phyloP scores from a whole-genome alignment of 495 filamentous ascomycete genomes.

The Xylaria curta region DNA sequence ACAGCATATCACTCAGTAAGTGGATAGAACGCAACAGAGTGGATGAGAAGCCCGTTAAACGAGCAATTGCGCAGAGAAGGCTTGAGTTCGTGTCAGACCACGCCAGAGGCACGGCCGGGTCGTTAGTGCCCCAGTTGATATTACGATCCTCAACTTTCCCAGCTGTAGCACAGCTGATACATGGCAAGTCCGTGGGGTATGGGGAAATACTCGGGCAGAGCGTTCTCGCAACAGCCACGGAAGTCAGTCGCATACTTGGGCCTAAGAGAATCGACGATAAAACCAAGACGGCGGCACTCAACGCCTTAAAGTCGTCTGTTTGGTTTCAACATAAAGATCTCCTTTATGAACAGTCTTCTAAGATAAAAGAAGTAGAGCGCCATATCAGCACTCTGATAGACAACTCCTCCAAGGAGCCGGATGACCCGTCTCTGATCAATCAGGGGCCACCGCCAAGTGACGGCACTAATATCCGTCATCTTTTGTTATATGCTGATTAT shows the following conservation, averaged over 20 bases:
- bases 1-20: background rate
- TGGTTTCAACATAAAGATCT: background rate
- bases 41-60: background rate
- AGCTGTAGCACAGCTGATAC: background rate
- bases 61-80: background rate
- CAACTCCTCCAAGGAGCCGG: background rate
- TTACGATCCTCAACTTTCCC: background rate
- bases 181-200: background rate
- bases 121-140: background rate
- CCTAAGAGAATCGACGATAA: background rate
- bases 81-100: background rate
- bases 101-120: background rate
- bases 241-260: background rate
- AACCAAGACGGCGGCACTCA: background rate
- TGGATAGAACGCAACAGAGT: background rate
- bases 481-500: background rate
- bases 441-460: background rate
- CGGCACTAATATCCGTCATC: background rate
- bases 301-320: background rate
- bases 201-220: background rate
- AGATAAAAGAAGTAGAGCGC: background rate
- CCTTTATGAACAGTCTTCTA: background rate
- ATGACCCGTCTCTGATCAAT: background rate
- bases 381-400: background rate
- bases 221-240: background rate